Conservation (phyloP, 2,329 filamentous ascomycete species). For the Fusarium clavum region DNA sequence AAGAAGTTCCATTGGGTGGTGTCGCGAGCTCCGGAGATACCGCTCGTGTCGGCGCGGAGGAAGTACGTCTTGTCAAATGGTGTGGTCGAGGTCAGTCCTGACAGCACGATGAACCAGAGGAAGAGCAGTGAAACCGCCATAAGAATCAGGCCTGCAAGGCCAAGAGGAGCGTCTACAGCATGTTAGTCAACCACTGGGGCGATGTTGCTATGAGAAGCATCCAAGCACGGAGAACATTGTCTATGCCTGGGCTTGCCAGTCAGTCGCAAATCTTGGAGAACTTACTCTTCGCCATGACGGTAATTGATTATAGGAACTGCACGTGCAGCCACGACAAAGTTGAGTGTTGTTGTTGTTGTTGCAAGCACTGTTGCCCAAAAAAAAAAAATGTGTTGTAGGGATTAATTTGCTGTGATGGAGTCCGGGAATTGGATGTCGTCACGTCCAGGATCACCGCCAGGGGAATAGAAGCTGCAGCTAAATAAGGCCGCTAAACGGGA, state of each 20-base stretch:
- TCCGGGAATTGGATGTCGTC: constrained; percentile 33
- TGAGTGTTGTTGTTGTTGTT: not conserved
- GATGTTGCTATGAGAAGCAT: not conserved
- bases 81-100: constrained; percentile 60
- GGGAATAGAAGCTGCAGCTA: constrained; percentile 29
- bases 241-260: not conserved
- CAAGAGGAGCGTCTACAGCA: constrained; percentile 54
- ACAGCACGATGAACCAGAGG: constrained; percentile 70
- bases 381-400: constrained; percentile 1
- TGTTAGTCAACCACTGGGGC: constrained; percentile 10
- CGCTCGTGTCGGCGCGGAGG: constrained; percentile 80
- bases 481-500: constrained; percentile 23
- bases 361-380: constrained; percentile 8
- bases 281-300: constrained; percentile 44
- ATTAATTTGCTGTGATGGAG: constrained; percentile 21
- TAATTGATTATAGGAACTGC: not conserved
- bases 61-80: constrained; percentile 84
- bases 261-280: not conserved
- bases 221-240: not conserved
- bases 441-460: constrained; percentile 32
- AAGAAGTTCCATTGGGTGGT: constrained; percentile 91
- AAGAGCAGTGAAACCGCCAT: constrained; percentile 64
- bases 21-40: constrained; percentile 75
- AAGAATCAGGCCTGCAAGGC: constrained; percentile 60
- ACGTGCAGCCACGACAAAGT: not conserved